Percentiles rank a stretch among this genome's conserved stretches.
Evolutionary conservation across 805 yeast genomes (phyloP).

Genomic region (Yarrowia sp.): DNA sequence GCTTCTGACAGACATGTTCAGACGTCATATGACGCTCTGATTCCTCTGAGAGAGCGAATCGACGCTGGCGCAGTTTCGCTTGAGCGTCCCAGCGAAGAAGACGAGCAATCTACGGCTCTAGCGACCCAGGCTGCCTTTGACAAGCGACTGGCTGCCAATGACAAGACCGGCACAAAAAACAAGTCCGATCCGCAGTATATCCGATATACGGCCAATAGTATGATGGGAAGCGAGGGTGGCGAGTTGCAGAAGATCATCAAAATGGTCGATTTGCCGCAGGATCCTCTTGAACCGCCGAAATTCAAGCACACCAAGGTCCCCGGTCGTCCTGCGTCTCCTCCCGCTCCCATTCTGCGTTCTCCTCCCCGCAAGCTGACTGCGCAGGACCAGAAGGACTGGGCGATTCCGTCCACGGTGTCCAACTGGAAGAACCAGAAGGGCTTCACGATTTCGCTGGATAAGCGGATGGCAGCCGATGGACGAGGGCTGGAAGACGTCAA

Average conservation of each 20-base stretch:
- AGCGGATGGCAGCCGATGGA: conserved; percentile 66
- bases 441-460: conserved; percentile 79
- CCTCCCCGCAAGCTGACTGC: conserved; percentile 62
- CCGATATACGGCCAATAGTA: conserved; percentile 55
- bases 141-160: conserved; percentile 54
- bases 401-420: conserved; percentile 88
- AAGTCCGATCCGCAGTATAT: conserved; percentile 54
- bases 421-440: conserved; percentile 97
- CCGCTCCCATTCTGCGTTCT: conserved; percentile 64
- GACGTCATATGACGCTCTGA: conserved; percentile 61
- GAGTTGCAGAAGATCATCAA: conserved; percentile 59
- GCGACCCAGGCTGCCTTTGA: conserved; percentile 66
- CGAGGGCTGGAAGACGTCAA: conserved; percentile 50
- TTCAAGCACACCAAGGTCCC: conserved; percentile 77
- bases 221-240: conserved; percentile 47
- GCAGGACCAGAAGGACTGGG: conserved; percentile 81
- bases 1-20: conserved; percentile 51
- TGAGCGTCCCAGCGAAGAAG: conserved; percentile 57
- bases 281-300: conserved; percentile 86
- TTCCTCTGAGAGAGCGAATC: conserved; percentile 63
- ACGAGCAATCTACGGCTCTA: conserved; percentile 56
- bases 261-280: conserved; percentile 70
- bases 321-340: conserved; percentile 72
- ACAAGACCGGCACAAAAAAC: conserved; percentile 43
- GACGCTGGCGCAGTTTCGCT: conserved; percentile 52